phyloP scores from a whole-genome alignment of 2,329 filamentous ascomycete genomes.

The Madurella mycetomatis region DNA sequence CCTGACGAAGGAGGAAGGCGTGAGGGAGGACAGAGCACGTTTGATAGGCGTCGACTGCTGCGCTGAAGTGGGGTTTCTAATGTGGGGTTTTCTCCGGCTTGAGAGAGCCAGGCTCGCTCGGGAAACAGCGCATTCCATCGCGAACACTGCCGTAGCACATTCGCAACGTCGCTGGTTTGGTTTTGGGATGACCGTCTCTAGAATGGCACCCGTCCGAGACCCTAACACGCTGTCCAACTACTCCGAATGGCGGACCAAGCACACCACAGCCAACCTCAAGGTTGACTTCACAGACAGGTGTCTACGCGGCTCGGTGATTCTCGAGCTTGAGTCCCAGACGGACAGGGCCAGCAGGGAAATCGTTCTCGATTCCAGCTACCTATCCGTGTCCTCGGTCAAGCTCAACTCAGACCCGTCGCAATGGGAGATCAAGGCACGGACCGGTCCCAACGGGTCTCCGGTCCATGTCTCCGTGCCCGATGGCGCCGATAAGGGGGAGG shows the following conservation, averaged over 20 bases:
- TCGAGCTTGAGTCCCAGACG: conserved; percentile 73
- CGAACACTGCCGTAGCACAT: conserved; percentile 10
- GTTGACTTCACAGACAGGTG: conserved; percentile 79
- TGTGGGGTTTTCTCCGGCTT: conserved; percentile 25
- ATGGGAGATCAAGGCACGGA: conserved; percentile 66
- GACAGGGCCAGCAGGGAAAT: conserved; percentile 70
- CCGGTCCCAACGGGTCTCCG: conserved; percentile 71
- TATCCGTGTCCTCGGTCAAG: conserved; percentile 68
- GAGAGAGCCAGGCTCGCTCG: conserved; percentile 21
- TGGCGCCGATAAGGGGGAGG: conserved; percentile 49
- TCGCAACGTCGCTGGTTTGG: conserved; percentile 23
- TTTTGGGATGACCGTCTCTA: conserved; percentile 17
- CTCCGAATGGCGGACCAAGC: conserved; percentile 76
- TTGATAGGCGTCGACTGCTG: conserved; percentile 10
- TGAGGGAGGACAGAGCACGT: conserved; percentile 12
- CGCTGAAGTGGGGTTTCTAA: conserved; percentile 15
- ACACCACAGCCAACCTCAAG: conserved; percentile 75
- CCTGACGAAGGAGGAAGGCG: conserved; percentile 25
- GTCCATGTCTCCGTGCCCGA: conserved; percentile 59
- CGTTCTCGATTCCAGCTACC: conserved; percentile 80
- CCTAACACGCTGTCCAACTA: conserved; percentile 93
- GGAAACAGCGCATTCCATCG: conserved; percentile 17
- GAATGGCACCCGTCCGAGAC: conserved; percentile 54
- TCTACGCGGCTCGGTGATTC: conserved; percentile 69
- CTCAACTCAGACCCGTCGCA: conserved; percentile 60